Conservation (phyloP, 2,329 filamentous ascomycete species). For the Xylariaceae sp. region DNA sequence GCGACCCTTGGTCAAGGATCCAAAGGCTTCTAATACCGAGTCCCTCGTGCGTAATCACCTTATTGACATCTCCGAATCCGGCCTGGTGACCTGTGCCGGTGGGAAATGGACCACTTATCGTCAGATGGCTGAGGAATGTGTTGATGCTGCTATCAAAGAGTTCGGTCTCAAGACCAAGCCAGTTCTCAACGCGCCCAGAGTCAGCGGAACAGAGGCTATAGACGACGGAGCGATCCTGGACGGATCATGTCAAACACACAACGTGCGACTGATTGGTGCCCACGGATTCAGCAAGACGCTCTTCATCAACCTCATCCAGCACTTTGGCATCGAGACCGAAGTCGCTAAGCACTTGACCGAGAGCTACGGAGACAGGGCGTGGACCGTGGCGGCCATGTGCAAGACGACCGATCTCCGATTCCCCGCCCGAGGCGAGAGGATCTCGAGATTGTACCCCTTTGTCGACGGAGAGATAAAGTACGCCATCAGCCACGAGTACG, state of each 20-base stretch:
- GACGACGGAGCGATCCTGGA: slow-evolving; percentile 64
- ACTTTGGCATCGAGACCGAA: slow-evolving; percentile 88
- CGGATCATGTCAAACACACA: slow-evolving; percentile 79
- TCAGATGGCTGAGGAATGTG: slow-evolving; percentile 88
- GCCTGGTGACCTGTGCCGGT: slow-evolving; percentile 79
- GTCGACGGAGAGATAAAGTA: slow-evolving; percentile 90
- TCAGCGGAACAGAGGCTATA: slow-evolving; percentile 67
- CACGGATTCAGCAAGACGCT: slow-evolving; percentile 86
- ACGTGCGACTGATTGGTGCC: slow-evolving; percentile 76
- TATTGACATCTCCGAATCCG: slow-evolving; percentile 74
- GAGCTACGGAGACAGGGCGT: slow-evolving; percentile 88
- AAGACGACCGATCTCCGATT: slow-evolving; percentile 74
- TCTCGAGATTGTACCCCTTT: slow-evolving; percentile 81
- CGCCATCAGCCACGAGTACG: slow-evolving; percentile 84
- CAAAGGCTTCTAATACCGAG: slow-evolving; percentile 80
- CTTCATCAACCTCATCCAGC: slow-evolving; percentile 93
- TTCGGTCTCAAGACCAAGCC: slow-evolving; percentile 62
- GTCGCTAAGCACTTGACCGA: slow-evolving; percentile 85
- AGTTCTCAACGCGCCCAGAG: slow-evolving; percentile 58
- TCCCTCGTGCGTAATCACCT: slow-evolving; percentile 86
- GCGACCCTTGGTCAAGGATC: slow-evolving; percentile 80
- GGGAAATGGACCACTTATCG: slow-evolving; percentile 94
- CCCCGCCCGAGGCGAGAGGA: slow-evolving; percentile 77
- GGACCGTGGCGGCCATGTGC: slow-evolving; percentile 82
- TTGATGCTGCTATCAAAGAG: slow-evolving; percentile 72